Evolutionary conservation across 1,284 basidiomycete species (phyloP).

Genomic region (Sporisorium scitamineum): DNA sequence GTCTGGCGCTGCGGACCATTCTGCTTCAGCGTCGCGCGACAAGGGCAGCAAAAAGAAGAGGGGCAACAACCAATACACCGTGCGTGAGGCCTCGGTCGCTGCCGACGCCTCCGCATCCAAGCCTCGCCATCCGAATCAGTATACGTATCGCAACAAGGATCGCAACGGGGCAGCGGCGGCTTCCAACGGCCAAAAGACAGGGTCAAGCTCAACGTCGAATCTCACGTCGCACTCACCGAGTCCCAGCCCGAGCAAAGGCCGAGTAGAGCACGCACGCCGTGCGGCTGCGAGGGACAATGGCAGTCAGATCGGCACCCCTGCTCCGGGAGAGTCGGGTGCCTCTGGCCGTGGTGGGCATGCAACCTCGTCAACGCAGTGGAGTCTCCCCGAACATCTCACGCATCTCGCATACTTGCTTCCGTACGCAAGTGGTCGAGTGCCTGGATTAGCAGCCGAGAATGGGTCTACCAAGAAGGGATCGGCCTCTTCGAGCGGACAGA

Average conservation of each 20-base stretch:
- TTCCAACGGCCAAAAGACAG: conserved; percentile 31
- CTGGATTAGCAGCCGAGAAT: conserved; percentile 9
- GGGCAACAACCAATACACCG: conserved; percentile 45
- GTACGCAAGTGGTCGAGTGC: conserved; percentile 71
- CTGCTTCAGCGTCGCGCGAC: conserved; percentile 18
- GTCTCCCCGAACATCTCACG: conserved; percentile 90
- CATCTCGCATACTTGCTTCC: conserved; percentile 89
- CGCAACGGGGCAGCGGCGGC: conserved; percentile 28
- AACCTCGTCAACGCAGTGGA: conserved; percentile 83
- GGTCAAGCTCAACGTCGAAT: conserved; percentile 43
- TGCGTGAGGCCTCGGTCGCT: conserved; percentile 36
- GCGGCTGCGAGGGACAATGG: conserved; percentile 37
- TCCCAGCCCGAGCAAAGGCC: conserved; percentile 58
- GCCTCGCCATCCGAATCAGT: conserved; percentile 73
- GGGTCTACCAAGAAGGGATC: conserved; percentile 28
- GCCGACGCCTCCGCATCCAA: conserved; percentile 41
- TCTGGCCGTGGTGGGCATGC: conserved; percentile 61
- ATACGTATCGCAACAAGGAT: conserved; percentile 74
- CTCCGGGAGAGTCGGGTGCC: conserved; percentile 33
- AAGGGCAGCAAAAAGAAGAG: conserved; percentile 52
- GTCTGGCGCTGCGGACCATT: conserved; percentile 11
- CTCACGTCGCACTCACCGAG: conserved; percentile 57
- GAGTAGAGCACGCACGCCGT: conserved; percentile 38
- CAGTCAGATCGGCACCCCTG: conserved; percentile 56
- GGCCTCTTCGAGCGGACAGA: conserved; percentile 18